phyloP scores from a whole-genome alignment of 2,329 filamentous ascomycete genomes.

The Calonectria honghensis region DNA sequence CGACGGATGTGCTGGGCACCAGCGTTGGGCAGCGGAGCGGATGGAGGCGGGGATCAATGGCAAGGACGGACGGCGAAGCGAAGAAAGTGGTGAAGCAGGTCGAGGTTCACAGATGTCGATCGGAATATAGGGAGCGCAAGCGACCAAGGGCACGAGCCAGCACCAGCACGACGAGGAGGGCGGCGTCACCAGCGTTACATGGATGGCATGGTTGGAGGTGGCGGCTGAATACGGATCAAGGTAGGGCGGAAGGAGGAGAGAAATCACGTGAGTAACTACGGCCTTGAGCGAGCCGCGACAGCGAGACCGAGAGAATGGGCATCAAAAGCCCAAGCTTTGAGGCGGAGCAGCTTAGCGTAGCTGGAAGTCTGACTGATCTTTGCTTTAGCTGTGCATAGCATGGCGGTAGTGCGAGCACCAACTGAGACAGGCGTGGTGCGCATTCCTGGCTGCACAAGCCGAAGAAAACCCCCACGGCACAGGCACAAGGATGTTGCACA shows the following conservation, averaged over 20 bases:
- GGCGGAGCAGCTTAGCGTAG: conserved; percentile 35
- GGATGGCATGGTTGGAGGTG: conserved; percentile 38
- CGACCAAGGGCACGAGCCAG: conserved; percentile 44
- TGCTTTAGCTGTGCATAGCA: conserved; percentile 17
- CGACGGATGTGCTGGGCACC: conserved; percentile 39
- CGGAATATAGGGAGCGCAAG: conserved; percentile 39
- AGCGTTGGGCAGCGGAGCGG: conserved; percentile 46
- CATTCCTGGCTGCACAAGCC: conserved; percentile 22
- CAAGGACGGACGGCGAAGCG: conserved; percentile 16
- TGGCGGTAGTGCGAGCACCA: conserved; percentile 19
- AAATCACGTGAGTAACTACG: conserved; percentile 33
- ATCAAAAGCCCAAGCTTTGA: conserved; percentile 38
- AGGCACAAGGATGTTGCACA: conserved; percentile 7
- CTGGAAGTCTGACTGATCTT: conserved; percentile 19
- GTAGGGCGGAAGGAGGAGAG: neutral
- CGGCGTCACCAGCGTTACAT: conserved; percentile 39
- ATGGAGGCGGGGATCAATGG: conserved; percentile 47
- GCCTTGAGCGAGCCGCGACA: conserved; percentile 17
- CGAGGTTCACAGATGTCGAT: conserved; percentile 30
- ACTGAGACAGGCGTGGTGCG: conserved; percentile 24
- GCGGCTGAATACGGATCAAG: conserved; percentile 38
- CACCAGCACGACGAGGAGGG: conserved; percentile 33
- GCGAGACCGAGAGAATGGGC: conserved; percentile 27
- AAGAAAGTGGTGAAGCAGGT: conserved; percentile 35
- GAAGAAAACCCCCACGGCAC: conserved; percentile 18